A percentile compares a stretch with the other conserved stretches of the same genome.
Evolutionary conservation across 140 eudicot species (phyloP).

Genomic region (Flaveria floridana): DNA sequence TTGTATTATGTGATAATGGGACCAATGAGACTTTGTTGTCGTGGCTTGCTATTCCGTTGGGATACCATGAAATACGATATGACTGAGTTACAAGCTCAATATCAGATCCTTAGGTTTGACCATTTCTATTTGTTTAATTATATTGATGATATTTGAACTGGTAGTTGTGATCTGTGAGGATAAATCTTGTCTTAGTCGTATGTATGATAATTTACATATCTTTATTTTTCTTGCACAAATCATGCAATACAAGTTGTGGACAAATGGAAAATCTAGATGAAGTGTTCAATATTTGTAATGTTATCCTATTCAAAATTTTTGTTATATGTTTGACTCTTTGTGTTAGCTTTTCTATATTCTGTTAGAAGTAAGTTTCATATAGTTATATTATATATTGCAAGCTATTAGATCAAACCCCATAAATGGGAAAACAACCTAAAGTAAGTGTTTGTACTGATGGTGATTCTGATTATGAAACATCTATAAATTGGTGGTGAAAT

Average conservation of each 20-base stretch:
- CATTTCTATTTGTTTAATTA: neutral
- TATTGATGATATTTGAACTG: conserved; percentile 2
- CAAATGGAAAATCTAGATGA: neutral
- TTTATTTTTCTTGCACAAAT: neutral
- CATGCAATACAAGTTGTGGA: neutral
- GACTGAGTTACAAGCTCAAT: neutral
- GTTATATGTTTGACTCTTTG: neutral
- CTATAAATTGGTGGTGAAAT: neutral
- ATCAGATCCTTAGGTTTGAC: neutral
- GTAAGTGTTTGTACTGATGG: neutral
- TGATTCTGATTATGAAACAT: neutral
- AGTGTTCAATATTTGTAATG: neutral
- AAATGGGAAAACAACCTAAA: neutral
- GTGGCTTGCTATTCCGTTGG: neutral
- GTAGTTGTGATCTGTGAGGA: neutral
- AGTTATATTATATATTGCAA: neutral
- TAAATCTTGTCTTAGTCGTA: neutral
- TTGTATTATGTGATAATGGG: neutral
- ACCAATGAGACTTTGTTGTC: neutral
- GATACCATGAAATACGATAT: neutral
- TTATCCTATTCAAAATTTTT: neutral
- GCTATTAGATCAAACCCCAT: neutral
- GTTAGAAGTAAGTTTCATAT: neutral
- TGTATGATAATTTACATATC: neutral
- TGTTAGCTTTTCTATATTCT: neutral